Percentiles rank a stretch among this genome's conserved stretches.
These are phyloP conservation scores for Ogataea nitratoaversa DNA, from an alignment of 805 yeast genomes.

Conservation along the genomic window DNA sequence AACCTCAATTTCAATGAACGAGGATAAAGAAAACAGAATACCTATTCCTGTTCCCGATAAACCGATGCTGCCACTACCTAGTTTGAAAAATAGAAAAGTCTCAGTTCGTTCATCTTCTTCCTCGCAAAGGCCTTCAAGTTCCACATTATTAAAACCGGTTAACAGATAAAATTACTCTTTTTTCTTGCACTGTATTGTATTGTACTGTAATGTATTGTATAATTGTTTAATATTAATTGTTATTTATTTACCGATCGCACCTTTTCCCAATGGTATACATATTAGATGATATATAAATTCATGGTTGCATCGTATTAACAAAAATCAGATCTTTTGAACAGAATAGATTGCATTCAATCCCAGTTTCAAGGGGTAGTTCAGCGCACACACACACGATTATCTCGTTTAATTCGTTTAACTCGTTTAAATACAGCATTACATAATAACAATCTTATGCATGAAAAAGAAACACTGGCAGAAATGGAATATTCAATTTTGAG, in stretches of 20 bases:
- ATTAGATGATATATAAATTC: no score
- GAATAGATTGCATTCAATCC: no score
- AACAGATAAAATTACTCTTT: background rate
- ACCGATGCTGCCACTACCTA: background rate
- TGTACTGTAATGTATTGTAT: no score
- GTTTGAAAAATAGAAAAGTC: background rate
- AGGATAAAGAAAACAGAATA: conserved; percentile 1
- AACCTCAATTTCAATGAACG: background rate
- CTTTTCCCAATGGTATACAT: no score
- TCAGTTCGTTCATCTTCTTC: background rate
- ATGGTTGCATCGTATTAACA: background rate
- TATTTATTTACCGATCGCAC: no score
- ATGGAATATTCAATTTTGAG: no score
- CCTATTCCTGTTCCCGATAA: conserved; percentile 2
- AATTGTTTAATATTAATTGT: no score
- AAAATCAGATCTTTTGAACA: background rate
- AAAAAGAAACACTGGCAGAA: background rate
- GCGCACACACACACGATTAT: background rate
- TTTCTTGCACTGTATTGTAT: no score
- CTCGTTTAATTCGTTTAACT: conserved; percentile 5
- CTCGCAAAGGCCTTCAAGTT: background rate
- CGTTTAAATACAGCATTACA: background rate
- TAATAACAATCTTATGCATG: no score
- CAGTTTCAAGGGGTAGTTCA: background rate
- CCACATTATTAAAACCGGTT: background rate